Conservation (phyloP, 352 stramenopile genomes). For the Halophytophthora polymorphica region DNA sequence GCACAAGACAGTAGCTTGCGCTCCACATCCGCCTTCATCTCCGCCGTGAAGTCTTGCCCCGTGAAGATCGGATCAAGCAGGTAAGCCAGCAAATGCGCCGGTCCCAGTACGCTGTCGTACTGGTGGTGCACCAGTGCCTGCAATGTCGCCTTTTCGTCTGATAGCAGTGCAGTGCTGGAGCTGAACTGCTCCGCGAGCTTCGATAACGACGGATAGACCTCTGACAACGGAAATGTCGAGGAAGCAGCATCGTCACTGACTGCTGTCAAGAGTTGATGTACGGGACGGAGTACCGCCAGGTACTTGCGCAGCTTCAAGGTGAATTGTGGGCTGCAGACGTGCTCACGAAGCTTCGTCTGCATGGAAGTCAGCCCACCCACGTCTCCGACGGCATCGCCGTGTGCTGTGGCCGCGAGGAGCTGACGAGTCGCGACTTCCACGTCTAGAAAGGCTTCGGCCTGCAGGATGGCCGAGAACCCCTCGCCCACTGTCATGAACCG, state of each 20-base stretch:
- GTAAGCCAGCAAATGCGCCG: constrained; percentile 27
- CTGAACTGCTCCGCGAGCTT: constrained; percentile 22
- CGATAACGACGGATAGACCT: constrained; percentile 30
- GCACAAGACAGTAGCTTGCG: constrained; percentile 28
- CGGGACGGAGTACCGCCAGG: constrained; percentile 25
- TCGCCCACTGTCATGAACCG: constrained; percentile 21
- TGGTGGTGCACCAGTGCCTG: constrained; percentile 19
- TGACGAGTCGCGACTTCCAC: constrained; percentile 8
- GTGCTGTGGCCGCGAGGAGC: constrained; percentile 7
- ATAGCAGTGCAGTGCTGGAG: constrained; percentile 14
- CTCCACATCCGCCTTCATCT: constrained; percentile 33
- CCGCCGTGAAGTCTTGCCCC: constrained; percentile 29
- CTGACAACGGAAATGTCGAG: constrained; percentile 24
- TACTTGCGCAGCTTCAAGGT: constrained; percentile 27
- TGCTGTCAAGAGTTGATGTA: constrained; percentile 18
- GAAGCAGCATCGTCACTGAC: constrained; percentile 9
- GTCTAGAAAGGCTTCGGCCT: constrained; percentile 31
- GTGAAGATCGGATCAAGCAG: constrained; percentile 45
- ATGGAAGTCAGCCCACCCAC: constrained; percentile 2
- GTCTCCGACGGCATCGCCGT: background rate
- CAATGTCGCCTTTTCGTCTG: constrained; percentile 24
- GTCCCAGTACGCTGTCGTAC: constrained; percentile 15
- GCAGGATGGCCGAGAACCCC: constrained; percentile 24
- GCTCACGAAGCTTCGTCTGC: constrained; percentile 22
- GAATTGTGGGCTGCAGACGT: constrained; percentile 24